Percentiles rank a stretch among this genome's conserved stretches.
Conservation (phyloP, 2,329 filamentous ascomycete species). For the Exophiala aquamarina region DNA sequence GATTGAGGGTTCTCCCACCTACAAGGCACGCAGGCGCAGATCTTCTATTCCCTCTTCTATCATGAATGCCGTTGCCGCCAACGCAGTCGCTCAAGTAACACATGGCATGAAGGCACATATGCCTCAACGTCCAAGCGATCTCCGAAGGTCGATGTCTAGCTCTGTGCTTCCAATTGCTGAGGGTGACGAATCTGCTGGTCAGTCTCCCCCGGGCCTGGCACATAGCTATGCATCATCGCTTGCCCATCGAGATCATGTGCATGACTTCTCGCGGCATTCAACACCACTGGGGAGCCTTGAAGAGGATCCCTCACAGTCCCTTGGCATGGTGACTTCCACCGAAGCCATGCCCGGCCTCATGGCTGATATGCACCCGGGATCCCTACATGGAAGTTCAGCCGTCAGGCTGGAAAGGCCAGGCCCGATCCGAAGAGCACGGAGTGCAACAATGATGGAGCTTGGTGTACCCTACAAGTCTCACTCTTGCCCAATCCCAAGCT, state of each 20-base stretch:
- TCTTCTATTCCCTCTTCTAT: constrained; percentile 87
- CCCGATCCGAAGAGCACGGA: constrained; percentile 84
- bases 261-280: constrained; percentile 78
- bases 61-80: constrained; percentile 65
- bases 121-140: constrained; percentile 79
- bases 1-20: constrained; percentile 96
- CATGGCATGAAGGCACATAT: constrained; percentile 51
- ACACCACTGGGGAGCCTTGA: constrained; percentile 86
- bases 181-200: constrained; percentile 73
- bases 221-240: constrained; percentile 70
- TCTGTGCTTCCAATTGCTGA: constrained; percentile 82
- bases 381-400: constrained; percentile 57
- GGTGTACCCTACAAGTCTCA: constrained; percentile 96
- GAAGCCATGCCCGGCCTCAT: constrained; percentile 68
- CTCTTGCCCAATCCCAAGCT: constrained; percentile 98
- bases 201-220: constrained; percentile 74
- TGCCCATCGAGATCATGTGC: constrained; percentile 75
- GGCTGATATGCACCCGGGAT: constrained; percentile 57
- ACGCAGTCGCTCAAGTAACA: constrained; percentile 48
- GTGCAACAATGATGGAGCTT: constrained; percentile 93
- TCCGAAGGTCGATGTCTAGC: constrained; percentile 84
- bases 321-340: constrained; percentile 62
- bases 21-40: constrained; percentile 92
- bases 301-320: constrained; percentile 73
- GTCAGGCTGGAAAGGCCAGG: constrained; percentile 64